These are phyloP conservation scores for Psilocybe cubensis DNA, from an alignment of 768 basidiomycete species.

Conservation along the genomic window DNA sequence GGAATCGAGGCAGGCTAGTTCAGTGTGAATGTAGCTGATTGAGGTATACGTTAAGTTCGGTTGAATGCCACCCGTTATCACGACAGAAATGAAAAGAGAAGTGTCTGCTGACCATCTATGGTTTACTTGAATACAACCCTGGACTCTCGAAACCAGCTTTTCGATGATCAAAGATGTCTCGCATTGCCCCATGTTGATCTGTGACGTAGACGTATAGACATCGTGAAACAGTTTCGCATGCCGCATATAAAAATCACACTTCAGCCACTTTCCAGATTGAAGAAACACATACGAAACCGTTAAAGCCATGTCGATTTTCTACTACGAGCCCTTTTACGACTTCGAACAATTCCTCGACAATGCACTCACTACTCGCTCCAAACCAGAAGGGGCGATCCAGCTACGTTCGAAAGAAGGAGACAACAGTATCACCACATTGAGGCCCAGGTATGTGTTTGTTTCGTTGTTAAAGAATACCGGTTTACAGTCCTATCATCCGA, in stretches of 20 bases:
- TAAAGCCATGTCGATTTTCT: neutral
- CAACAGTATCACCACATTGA: conserved; percentile 12
- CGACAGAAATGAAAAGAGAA: too few relatives aligned
- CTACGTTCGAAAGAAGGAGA: neutral
- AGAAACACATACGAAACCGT: neutral
- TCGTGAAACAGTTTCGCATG: neutral
- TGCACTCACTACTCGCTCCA: neutral
- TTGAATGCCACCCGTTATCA: too few relatives aligned
- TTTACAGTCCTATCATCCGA: neutral
- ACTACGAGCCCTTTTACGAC: neutral
- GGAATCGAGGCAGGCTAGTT: too few relatives aligned
- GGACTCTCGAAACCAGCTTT: too few relatives aligned
- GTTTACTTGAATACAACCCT: too few relatives aligned
- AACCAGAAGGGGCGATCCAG: neutral
- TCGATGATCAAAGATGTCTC: too few relatives aligned
- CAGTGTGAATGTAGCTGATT: too few relatives aligned
- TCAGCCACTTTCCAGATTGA: neutral
- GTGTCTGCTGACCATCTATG: too few relatives aligned
- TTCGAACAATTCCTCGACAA: conserved; percentile 6
- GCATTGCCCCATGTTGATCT: too few relatives aligned
- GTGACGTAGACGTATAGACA: too few relatives aligned
- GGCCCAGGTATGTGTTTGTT: conserved; percentile 30
- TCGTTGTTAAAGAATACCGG: neutral
- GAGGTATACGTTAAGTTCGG: too few relatives aligned
- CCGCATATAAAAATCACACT: neutral